Percentiles rank a stretch among this genome's conserved stretches.
Conservation (phyloP, 2,329 filamentous ascomycete species). For the Verticillium alfalfae region DNA sequence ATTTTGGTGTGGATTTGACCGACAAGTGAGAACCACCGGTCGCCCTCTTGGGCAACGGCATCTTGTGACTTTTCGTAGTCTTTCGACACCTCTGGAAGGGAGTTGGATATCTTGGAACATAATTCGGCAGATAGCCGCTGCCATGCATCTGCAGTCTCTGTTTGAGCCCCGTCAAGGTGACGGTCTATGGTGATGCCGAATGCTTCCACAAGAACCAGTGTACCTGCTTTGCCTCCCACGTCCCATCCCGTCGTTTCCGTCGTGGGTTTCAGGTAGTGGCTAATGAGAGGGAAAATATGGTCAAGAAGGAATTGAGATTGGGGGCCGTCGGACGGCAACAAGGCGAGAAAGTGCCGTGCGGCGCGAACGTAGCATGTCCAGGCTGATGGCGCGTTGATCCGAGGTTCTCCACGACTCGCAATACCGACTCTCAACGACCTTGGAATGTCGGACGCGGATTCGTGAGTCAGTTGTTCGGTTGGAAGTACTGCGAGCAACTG, state of each 20-base stretch:
- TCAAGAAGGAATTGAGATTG: slow-evolving; percentile 38
- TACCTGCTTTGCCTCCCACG: slow-evolving; percentile 18
- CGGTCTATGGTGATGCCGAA: slow-evolving; percentile 38
- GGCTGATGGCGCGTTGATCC: slow-evolving; percentile 59
- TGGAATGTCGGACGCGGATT: slow-evolving; percentile 57
- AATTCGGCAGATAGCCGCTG: slow-evolving; percentile 53
- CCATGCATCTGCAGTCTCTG: slow-evolving; percentile 56
- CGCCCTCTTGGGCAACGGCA: slow-evolving; percentile 58
- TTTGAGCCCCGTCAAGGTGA: slow-evolving; percentile 33
- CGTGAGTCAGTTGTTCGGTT: slow-evolving; percentile 29
- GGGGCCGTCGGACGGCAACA: slow-evolving; percentile 38
- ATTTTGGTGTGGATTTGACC: slow-evolving; percentile 35
- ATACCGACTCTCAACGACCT: slow-evolving; percentile 67
- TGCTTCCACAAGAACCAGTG: slow-evolving; percentile 37
- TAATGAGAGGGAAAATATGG: slow-evolving; percentile 47
- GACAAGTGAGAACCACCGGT: slow-evolving; percentile 60
- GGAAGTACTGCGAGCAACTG: slow-evolving; percentile 59
- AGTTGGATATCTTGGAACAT: slow-evolving; percentile 63
- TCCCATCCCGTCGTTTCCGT: slow-evolving; percentile 29
- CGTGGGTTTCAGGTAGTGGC: slow-evolving; percentile 45
- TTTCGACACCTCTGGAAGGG: slow-evolving; percentile 75
- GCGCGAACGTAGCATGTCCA: slow-evolving; percentile 73
- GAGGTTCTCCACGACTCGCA: slow-evolving; percentile 67
- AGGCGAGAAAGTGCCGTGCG: slow-evolving; percentile 45
- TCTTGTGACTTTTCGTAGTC: slow-evolving; percentile 70